Evolutionary conservation across 2,329 filamentous ascomycete genomes (phyloP), one percentile per base, ranked within the genome.

Genomic region (Hypoxylon sp.): DNA sequence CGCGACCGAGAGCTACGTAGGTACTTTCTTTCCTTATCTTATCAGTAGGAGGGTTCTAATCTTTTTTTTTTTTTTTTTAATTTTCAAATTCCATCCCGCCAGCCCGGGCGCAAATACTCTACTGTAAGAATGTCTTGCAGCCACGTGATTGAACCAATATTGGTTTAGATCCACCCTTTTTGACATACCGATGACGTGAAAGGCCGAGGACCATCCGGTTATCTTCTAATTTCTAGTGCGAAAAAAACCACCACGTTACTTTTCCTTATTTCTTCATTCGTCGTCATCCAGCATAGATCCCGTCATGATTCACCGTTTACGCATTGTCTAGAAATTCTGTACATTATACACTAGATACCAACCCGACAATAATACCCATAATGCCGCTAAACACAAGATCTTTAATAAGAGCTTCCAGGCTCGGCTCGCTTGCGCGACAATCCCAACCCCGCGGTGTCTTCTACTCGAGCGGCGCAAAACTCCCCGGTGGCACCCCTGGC

Each of bases 401-500:
- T 3, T 40, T 67, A 8, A 50, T 65, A 46, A 61, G 61, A 35
- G 57, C 59, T 23, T 62, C 63, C 31, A 57, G 61, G 35, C 49
- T 65, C 7, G 45, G 60, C 46, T 57, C 49, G 2, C 15, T 53
- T 17, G 44, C 51, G 29, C 60, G 59, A 17, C 56, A 34, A 40
- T 27, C 51, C 19, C 59, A 46, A 9, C n/a, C 51, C 5, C 56
- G 46, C 29, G 62, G 61, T 3, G 50, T 55, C 34, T 63, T 63
- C 51, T 57, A 59, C 36, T 63, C 64, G 4, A 55, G 38, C 32
- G 57, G 60, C 54, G 57, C 47, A 32, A 55, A 32, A 42, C 60
- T 64, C 6, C 66, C 61, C 8, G 64, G 60, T 48, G 64, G 65
- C 49, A 62, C 67, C 6, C 58, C 59, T 15, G 58, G 61, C 36